Base-by-base conservation (phyloP, 2,329 filamentous ascomycete genomes). In the Hyphodiscus sp. region DNA sequence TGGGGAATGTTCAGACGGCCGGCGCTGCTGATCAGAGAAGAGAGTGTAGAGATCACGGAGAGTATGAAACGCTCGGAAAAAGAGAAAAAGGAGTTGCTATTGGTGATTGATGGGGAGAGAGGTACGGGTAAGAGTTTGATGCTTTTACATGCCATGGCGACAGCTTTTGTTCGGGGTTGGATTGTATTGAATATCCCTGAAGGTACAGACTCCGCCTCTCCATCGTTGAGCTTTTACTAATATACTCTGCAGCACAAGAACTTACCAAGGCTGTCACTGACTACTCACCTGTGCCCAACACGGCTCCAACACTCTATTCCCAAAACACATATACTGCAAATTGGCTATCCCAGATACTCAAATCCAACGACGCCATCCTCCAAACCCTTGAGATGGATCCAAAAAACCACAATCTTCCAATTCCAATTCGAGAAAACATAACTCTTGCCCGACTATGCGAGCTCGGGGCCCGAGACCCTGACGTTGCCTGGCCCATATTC, bases 141-240 rank as follows among this genome's bases (percentile, higher is more conserved):
- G 65, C 71, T 95, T 65, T 75, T 96, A 45, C 91, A 97, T 73
- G 87, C 87, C 41, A 82, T 95, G 79, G 76, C 87, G 18, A 85
- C 91, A 71, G 92, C 83, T 1, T 84, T 92, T 61, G 69, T 91
- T 65, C 89, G 90, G 69, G 80, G 87, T 26, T 97, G 91, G 90
- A 78, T 96, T 45, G 91, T 97, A 46, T 78, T 99, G 54, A 86
- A 89, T 66, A 79, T 97, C 49, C 91, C 94, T 41, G 91, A 99
- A 74, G 87, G 91, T 95, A 76, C 64, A 77, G 65, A 47, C 2
- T 20, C 49, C 11, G 7, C 44, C 29, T 43, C 10, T 41, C 6
- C 11, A 45, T 23, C 10, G 29, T 44, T 18, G 18, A n/a, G 4
- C n/a, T 29, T n/a, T 20, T 45, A 26, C 58, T 65, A 47, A 62